Percentiles rank a stretch among this genome's conserved stretches.
phyloP scores from a whole-genome alignment of 225 moss, liverwort and hornwort genomes.

The Pleurozium schreberi region DNA sequence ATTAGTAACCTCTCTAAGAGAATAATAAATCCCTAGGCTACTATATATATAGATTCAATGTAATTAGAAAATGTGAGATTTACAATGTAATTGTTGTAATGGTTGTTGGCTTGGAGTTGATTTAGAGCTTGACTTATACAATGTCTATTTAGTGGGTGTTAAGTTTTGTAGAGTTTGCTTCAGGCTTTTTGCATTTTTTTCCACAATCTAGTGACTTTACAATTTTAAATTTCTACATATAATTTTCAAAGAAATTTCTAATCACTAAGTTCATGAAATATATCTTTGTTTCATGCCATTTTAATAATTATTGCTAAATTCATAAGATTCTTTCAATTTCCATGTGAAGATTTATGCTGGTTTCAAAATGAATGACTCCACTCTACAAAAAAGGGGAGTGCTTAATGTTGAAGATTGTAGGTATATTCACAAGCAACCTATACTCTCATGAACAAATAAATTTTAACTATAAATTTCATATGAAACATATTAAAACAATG shows the following conservation, averaged over 20 bases:
- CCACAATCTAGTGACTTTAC: not conserved
- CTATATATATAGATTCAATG: not conserved
- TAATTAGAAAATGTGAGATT: not conserved
- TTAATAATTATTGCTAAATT: too few species aligned
- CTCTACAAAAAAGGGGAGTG: accelerated
- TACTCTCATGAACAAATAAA: not conserved
- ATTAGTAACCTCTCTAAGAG: too few species aligned
- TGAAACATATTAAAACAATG: not conserved
- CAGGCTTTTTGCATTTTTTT: not conserved
- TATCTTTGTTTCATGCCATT: not conserved
- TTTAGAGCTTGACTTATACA: not conserved
- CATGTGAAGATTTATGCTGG: not conserved
- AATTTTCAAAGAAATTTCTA: not conserved
- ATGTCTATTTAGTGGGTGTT: too few species aligned
- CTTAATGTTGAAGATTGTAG: not conserved
- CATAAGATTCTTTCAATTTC: not conserved
- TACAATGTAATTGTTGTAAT: not conserved
- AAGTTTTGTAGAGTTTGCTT: too few species aligned
- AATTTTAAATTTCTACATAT: not conserved
- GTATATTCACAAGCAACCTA: not conserved
- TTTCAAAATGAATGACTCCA: not conserved
- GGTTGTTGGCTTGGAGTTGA: not conserved
- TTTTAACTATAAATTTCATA: not conserved
- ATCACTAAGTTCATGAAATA: not conserved
- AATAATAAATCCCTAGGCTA: not conserved